Evolutionary conservation across 208 protist species (phyloP), one percentile per base, ranked within the genome.

Genomic region (Naegleria gruberi): DNA sequence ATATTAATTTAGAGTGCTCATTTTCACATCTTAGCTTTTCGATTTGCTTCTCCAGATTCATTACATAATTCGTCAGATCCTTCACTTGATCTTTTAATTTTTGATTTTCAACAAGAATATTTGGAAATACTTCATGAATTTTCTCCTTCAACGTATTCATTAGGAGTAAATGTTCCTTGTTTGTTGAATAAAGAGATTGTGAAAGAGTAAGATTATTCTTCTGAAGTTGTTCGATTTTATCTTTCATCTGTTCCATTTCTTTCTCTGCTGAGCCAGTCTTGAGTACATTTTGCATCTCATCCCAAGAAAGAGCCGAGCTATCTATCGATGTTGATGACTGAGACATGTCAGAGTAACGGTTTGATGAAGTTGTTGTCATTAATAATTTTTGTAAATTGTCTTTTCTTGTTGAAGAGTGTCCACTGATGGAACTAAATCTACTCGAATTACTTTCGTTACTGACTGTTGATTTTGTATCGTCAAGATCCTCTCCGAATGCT

Each of bases 211-310:
- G 8, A 77, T 77, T 77, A 77, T 77, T 77, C 34, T n/a, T 19
- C 34, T 77, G 65, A 7, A 77, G 34, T 7, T 30, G 17, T 37
- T 77, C 30, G 34, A 77, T 77, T 77, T 77, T 77, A 37, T 77
- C 65, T 77, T 77, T 77, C 65, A 77, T 77, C 34, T 37, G 17
- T 77, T 77, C 65, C 65, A 77, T 77, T n/a, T 77, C 65, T n/a
- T 37, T 37, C 30, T 37, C 65, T 8, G 12, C 30, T 37, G 65
- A 37, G 6, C 30, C 30, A 37, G 8, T 8, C 34, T 37, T 77
- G 6, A 77, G 26, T 37, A 37, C 65, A 77, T 77, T 77, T 77
- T 77, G 65, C 34, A 77, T 26, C 34, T 77, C 65, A 37, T 77
- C 65, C 65, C 65, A 77, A 37, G 65, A 77, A n/a, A 77, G 65